Conservation (phyloP, 495 filamentous ascomycete genomes). For the Evansstolkia leycettana region DNA sequence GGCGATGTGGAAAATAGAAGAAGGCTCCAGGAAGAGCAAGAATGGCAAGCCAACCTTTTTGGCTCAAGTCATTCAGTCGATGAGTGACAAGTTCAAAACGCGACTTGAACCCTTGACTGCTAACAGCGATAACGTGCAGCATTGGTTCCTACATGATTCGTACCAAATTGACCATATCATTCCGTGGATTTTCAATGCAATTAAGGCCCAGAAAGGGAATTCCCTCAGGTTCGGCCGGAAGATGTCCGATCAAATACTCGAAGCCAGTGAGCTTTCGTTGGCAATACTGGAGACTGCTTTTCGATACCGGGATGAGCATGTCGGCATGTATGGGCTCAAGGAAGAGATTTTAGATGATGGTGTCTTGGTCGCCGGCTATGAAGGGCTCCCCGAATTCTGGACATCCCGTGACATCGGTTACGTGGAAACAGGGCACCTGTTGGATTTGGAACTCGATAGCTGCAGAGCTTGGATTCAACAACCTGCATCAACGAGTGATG, state of each 20-base stretch:
- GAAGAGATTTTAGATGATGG: slow-evolving; percentile 55
- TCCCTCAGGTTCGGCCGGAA: slow-evolving; percentile 18
- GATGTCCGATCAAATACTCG: slow-evolving; percentile 46
- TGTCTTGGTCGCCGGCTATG: slow-evolving; percentile 45
- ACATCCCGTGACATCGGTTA: slow-evolving; percentile 43
- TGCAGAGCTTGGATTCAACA: slow-evolving; percentile 29
- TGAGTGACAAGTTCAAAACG: slow-evolving; percentile 59
- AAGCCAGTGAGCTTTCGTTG: slow-evolving; percentile 71
- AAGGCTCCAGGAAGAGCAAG: slow-evolving; percentile 38
- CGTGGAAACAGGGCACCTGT: slow-evolving; percentile 36
- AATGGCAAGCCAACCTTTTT: slow-evolving; percentile 43
- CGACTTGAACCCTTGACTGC: slow-evolving; percentile 35
- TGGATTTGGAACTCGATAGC: slow-evolving; percentile 32
- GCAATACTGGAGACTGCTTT: slow-evolving; percentile 60
- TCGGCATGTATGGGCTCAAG: slow-evolving; percentile 55
- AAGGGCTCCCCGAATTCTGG: slow-evolving; percentile 67
- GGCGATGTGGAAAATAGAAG: slow-evolving; percentile 67
- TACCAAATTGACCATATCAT: slow-evolving; percentile 61
- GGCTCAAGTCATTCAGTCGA: slow-evolving; percentile 52
- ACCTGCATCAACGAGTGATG: slow-evolving; percentile 15
- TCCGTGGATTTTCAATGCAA: slow-evolving; percentile 59
- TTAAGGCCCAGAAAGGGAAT: slow-evolving; percentile 43
- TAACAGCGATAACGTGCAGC: slow-evolving; percentile 60
- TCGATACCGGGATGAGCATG: slow-evolving; percentile 55
- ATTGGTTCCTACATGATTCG: slow-evolving; percentile 73